Evolutionary conservation across 2,329 filamentous ascomycete genomes (phyloP), one percentile per base, ranked within the genome.

Genomic region (Beauveria sp.): DNA sequence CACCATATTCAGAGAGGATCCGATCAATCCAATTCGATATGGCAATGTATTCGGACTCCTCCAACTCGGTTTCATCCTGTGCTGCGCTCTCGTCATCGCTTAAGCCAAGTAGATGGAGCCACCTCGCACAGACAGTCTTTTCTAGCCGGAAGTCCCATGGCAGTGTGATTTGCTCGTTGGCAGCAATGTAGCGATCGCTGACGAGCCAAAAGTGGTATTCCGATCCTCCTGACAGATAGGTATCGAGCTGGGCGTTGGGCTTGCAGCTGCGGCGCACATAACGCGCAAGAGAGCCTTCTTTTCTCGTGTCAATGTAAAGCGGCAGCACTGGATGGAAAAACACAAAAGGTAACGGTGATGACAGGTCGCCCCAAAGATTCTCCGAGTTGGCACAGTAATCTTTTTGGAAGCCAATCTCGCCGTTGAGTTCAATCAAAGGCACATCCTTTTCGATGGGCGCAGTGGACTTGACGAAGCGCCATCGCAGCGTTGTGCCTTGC

Each of bases 171-270:
- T 86, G 84, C 68, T 86, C 85, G 46, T 81, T 79, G 1, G 85
- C 78, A 18, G 81, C 74, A 61, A 98, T 92, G 43, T 87, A 81
- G 58, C 89, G 84, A 67, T 90, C 90, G 67, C 91, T 92, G 63
- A 96, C 86, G 65, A 97, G 87, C 84, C 93, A 97, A 73, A 98
- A 96, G 70, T 95, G 91, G 70, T 93, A 96, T 66, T 93, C 88
- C 1, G 86, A 87, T 3, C 83, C 82, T 52, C 86, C 87, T 1
- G 90, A 90, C 53, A 97, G 84, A 66, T 92, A 90, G 0, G 93
- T 96, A 71, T 95, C 93, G 68, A 98, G 79, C 38, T 84, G 82
- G n/a, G 95, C 86, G 70, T 98, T 99, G 1, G 95, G 91, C 64
- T 85, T 86, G 77, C 95, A 99, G 69, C 95, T 98, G 66, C 93